Evolutionary conservation across 1,139 yeast species (phyloP).

Genomic region (Eremothecium gossypii): DNA sequence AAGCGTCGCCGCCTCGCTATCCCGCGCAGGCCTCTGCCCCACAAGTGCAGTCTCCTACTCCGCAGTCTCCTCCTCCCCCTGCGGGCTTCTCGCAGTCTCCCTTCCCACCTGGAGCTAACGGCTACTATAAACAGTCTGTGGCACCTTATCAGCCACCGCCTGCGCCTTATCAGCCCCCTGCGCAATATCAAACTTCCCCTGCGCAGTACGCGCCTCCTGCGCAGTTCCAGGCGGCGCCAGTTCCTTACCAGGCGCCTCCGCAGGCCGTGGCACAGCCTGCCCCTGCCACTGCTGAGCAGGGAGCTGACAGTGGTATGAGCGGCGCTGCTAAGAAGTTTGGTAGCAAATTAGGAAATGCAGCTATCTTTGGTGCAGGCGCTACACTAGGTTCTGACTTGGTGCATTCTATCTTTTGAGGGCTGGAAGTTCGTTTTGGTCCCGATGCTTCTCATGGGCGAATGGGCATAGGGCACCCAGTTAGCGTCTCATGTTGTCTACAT

Average conservation of each 20-base stretch:
- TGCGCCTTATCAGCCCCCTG: conserved; percentile 20
- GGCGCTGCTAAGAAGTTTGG: conserved; percentile 58
- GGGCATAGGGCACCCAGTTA: neutral
- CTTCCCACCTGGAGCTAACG: conserved; percentile 24
- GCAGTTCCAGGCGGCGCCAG: conserved; percentile 16
- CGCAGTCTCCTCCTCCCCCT: conserved; percentile 13
- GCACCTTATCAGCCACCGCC: conserved; percentile 23
- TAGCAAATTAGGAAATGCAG: conserved; percentile 80
- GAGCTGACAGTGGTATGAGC: conserved; percentile 19
- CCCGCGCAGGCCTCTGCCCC: conserved; percentile 39
- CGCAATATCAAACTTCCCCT: conserved; percentile 16
- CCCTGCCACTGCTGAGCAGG: conserved; percentile 13
- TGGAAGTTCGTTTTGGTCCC: too few relatives aligned
- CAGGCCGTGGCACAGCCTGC: conserved; percentile 21
- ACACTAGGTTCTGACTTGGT: conserved; percentile 84
- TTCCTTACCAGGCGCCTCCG: conserved; percentile 23
- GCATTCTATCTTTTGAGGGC: conserved; percentile 61
- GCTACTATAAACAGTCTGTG: conserved; percentile 21
- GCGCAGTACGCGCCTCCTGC: conserved; percentile 10
- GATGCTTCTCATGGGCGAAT: too few relatives aligned
- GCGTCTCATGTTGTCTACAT: neutral
- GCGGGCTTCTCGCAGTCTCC: conserved; percentile 11
- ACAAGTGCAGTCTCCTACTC: conserved; percentile 32
- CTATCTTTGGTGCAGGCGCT: conserved; percentile 96
- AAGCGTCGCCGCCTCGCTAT: conserved; percentile 15